Conservation (phyloP, 176 grass and related monocot genomes). For the Aechmea fasciata region DNA sequence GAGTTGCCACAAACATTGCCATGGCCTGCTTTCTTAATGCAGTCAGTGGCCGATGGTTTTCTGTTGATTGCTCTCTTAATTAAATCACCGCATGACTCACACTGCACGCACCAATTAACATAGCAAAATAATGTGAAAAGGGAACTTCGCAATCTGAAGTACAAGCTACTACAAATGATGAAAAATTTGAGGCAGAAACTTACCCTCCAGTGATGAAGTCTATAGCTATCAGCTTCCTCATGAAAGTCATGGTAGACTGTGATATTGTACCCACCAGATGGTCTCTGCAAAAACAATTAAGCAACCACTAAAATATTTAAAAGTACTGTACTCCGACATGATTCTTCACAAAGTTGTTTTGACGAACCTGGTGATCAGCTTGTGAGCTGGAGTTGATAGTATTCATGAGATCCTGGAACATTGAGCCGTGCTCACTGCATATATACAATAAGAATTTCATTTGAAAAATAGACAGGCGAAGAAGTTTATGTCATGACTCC, state of each 20-base stretch:
- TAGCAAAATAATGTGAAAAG: slow-evolving; percentile 7
- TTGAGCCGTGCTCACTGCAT: slow-evolving; percentile 39
- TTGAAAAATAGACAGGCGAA: neutral
- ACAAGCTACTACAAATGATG: neutral
- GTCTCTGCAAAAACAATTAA: slow-evolving; percentile 40
- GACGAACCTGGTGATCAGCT: slow-evolving; percentile 42
- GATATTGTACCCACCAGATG: slow-evolving; percentile 50
- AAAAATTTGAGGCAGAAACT: slow-evolving; percentile 5
- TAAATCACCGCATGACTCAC: slow-evolving; percentile 37
- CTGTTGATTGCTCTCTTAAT: slow-evolving; percentile 24
- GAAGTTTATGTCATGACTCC: neutral
- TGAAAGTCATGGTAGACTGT: slow-evolving; percentile 53
- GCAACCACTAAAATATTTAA: neutral
- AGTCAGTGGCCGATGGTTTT: slow-evolving; percentile 41
- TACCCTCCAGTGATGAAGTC: slow-evolving; percentile 43
- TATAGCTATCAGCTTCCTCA: slow-evolving; percentile 27
- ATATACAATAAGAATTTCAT: slow-evolving; percentile 23
- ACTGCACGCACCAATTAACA: slow-evolving; percentile 33
- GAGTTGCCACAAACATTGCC: slow-evolving; percentile 33
- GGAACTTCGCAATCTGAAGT: neutral
- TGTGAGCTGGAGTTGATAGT: slow-evolving; percentile 41
- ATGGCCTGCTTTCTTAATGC: slow-evolving; percentile 33
- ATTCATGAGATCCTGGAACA: slow-evolving; percentile 58
- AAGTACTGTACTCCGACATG: neutral
- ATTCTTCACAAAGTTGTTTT: slow-evolving; percentile 2